These are phyloP conservation scores for Suhomyces xylopsoci DNA, from an alignment of 805 yeast species.

Conservation along the genomic window DNA sequence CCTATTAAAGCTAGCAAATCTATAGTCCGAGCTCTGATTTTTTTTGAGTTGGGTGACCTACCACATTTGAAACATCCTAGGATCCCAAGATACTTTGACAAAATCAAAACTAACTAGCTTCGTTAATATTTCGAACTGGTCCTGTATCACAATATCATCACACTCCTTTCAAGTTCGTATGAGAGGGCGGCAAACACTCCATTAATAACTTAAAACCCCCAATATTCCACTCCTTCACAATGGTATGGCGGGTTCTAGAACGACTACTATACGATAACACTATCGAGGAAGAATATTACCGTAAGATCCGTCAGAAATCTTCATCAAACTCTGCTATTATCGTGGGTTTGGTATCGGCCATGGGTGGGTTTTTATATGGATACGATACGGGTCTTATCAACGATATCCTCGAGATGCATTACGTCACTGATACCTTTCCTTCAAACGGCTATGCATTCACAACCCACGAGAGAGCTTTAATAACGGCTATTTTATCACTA, in stretches of 20 bases:
- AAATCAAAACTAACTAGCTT: background rate
- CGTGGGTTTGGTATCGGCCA: slow-evolving; percentile 79
- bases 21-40: background rate
- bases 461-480: slow-evolving; percentile 62
- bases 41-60: background rate
- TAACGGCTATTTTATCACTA: slow-evolving; percentile 74
- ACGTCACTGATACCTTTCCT: slow-evolving; percentile 58
- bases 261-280: slow-evolving; percentile 33
- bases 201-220: background rate
- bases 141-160: background rate
- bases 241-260: slow-evolving; percentile 13
- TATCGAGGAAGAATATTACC: slow-evolving; percentile 34
- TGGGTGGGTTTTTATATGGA: slow-evolving; percentile 89
- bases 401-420: slow-evolving; percentile 72
- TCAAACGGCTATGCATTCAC: slow-evolving; percentile 46
- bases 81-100: background rate
- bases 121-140: background rate
- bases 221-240: background rate
- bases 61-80: background rate
- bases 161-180: background rate
- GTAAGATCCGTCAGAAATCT: slow-evolving; percentile 40
- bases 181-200: background rate
- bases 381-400: slow-evolving; percentile 87
- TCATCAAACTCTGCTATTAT: slow-evolving; percentile 63
- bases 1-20: background rate